A percentile compares a stretch with the other conserved stretches of the same genome.
These are phyloP conservation scores for Aphanomyces cochlioides DNA, from an alignment of 352 stramenopile species.

Conservation along the genomic window DNA sequence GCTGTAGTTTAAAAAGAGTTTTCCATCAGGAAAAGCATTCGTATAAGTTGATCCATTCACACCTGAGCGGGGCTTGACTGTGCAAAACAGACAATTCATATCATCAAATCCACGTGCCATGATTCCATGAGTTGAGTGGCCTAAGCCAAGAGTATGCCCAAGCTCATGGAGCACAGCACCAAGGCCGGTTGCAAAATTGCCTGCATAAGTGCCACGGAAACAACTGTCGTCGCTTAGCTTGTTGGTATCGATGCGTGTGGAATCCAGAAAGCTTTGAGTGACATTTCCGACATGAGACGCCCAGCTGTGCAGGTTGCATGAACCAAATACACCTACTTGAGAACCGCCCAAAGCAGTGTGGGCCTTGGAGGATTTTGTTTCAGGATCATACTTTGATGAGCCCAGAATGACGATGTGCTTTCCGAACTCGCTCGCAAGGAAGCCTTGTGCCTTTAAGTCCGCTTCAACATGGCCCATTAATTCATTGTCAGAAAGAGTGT, in stretches of 20 bases:
- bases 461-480: constrained; percentile 50
- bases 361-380: constrained; percentile 47
- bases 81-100: constrained; percentile 44
- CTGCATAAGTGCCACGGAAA: constrained; percentile 54
- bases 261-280: constrained; percentile 23
- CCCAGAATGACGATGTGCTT: constrained; percentile 73
- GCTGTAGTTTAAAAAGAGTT: constrained; percentile 26
- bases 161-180: constrained; percentile 21
- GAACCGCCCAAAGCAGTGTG: constrained; percentile 57
- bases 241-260: constrained; percentile 42
- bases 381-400: constrained; percentile 54
- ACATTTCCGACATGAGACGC: constrained; percentile 11
- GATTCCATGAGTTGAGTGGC: constrained; percentile 17
- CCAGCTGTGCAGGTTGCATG: constrained; percentile 47
- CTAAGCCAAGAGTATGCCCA: constrained; percentile 20
- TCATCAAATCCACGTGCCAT: constrained; percentile 55
- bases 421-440: constrained; percentile 36
- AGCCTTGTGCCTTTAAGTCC: constrained; percentile 45
- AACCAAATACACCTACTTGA: constrained; percentile 61
- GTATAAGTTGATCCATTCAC: neutral
- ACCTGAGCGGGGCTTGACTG: neutral
- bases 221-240: constrained; percentile 59
- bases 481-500: constrained; percentile 52
- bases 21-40: constrained; percentile 28
- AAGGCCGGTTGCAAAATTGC: constrained; percentile 16